These are phyloP conservation scores for Ophiostoma sp. DNA, from an alignment of 2,329 filamentous ascomycete species.

Conservation along the genomic window DNA sequence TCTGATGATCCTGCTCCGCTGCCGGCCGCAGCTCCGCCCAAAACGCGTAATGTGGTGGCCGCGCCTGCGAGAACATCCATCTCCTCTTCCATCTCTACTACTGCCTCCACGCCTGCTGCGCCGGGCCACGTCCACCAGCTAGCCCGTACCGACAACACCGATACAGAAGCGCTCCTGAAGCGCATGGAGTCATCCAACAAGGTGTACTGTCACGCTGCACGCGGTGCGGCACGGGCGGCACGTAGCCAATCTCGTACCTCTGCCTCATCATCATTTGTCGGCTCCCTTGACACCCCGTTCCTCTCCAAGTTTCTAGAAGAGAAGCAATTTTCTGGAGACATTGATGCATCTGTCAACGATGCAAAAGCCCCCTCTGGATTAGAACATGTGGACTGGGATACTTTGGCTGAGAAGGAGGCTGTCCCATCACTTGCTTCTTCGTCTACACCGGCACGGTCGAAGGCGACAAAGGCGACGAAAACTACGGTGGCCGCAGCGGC, in stretches of 20 bases:
- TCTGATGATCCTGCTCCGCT: conserved; percentile 49
- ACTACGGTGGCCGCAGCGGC: conserved; percentile 22
- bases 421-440: neutral
- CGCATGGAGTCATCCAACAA: conserved; percentile 52
- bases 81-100: neutral
- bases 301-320: conserved; percentile 60
- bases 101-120: neutral
- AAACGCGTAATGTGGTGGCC: conserved; percentile 20
- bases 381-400: conserved; percentile 39
- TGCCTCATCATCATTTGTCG: neutral
- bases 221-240: neutral
- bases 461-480: neutral
- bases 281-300: conserved; percentile 49
- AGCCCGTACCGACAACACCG: conserved; percentile 52
- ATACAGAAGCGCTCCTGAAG: conserved; percentile 45
- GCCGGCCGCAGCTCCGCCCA: neutral
- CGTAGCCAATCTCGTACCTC: neutral
- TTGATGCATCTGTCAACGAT: conserved; percentile 53
- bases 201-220: conserved; percentile 38
- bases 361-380: conserved; percentile 52
- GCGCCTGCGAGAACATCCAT: conserved; percentile 17
- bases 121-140: conserved; percentile 42
- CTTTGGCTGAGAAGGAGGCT: conserved; percentile 24
- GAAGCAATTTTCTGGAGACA: conserved; percentile 56
- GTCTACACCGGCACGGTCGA: neutral